A percentile compares a stretch with the other conserved stretches of the same genome.
phyloP scores from a whole-genome alignment of 257 asterid genomes.

The Haberlea rhodopensis region DNA sequence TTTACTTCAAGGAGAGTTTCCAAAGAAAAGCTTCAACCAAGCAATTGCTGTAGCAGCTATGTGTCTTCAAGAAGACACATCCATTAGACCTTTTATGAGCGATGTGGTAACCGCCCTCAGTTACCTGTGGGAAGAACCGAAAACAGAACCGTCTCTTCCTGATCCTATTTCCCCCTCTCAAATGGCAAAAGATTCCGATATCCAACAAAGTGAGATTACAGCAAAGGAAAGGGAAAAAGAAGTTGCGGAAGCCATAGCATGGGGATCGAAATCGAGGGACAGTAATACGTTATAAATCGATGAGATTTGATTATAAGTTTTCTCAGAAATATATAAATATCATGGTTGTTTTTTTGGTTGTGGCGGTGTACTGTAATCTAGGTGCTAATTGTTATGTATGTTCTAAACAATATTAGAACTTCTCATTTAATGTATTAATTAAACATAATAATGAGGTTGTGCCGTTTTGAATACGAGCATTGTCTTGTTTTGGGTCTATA shows the following conservation, averaged over 20 bases:
- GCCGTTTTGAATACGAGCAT: no score
- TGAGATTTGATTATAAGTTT: no score
- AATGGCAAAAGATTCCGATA: background rate
- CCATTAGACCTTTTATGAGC: slow-evolving; percentile 63
- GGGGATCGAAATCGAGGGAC: slow-evolving; percentile 71
- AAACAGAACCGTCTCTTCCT: slow-evolving; percentile 22
- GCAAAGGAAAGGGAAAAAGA: slow-evolving; percentile 58
- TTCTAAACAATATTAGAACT: no score
- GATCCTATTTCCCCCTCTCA: slow-evolving; percentile 25
- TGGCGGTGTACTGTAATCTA: no score
- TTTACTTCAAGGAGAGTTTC: slow-evolving; percentile 48
- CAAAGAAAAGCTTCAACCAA: slow-evolving; percentile 64
- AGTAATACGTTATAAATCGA: background rate
- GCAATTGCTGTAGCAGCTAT: slow-evolving; percentile 78
- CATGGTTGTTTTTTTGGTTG: no score
- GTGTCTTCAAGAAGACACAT: slow-evolving; percentile 74
- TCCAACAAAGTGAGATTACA: slow-evolving; percentile 13
- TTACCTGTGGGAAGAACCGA: slow-evolving; percentile 46
- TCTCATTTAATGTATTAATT: no score
- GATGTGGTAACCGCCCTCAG: slow-evolving; percentile 93
- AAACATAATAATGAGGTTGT: no score
- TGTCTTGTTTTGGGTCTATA: no score
- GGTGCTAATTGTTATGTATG: no score
- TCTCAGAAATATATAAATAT: no score
- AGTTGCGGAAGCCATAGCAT: slow-evolving; percentile 84